Percentiles rank a stretch among this genome's conserved stretches.
These are phyloP conservation scores for Harringtonia aguacate DNA, from an alignment of 2,329 filamentous ascomycete species.

Conservation along the genomic window DNA sequence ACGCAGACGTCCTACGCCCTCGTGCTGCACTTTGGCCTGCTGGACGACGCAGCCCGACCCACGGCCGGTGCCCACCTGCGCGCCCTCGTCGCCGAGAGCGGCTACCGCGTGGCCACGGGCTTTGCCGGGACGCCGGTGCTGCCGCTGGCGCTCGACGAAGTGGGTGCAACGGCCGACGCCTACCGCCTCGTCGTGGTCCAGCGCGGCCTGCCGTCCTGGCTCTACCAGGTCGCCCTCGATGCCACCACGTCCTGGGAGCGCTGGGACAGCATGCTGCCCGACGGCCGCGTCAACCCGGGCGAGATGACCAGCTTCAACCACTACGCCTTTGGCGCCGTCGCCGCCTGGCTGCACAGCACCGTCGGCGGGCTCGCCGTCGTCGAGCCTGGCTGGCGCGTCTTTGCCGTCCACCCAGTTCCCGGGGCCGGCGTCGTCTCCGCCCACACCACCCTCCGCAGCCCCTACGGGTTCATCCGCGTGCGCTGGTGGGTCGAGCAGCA, in stretches of 20 bases:
- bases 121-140: constrained; percentile 17
- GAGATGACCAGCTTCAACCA: constrained; percentile 31
- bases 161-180: constrained; percentile 5
- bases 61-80: constrained; percentile 7
- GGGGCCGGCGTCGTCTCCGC: constrained; percentile 14
- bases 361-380: constrained; percentile 20
- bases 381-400: constrained; percentile 19
- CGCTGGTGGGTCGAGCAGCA: too few species aligned
- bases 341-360: constrained; percentile 24
- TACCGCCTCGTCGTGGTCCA: constrained; percentile 27
- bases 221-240: constrained; percentile 27
- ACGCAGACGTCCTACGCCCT: constrained; percentile 19
- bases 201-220: constrained; percentile 21
- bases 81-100: constrained; percentile 2
- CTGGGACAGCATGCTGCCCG: constrained; percentile 27
- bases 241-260: constrained; percentile 31
- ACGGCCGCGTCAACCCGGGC: constrained; percentile 25
- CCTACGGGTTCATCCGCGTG: too few species aligned
- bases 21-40: constrained; percentile 16
- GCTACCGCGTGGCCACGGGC: constrained; percentile 15
- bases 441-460: too few species aligned
- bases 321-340: constrained; percentile 28
- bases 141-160: constrained; percentile 8
- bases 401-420: constrained; percentile 18
- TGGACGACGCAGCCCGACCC: not conserved